Evolutionary conservation across 129 eudicot genomes (phyloP), one percentile per base, ranked within the genome.

Genomic region (Arctium lappa): DNA sequence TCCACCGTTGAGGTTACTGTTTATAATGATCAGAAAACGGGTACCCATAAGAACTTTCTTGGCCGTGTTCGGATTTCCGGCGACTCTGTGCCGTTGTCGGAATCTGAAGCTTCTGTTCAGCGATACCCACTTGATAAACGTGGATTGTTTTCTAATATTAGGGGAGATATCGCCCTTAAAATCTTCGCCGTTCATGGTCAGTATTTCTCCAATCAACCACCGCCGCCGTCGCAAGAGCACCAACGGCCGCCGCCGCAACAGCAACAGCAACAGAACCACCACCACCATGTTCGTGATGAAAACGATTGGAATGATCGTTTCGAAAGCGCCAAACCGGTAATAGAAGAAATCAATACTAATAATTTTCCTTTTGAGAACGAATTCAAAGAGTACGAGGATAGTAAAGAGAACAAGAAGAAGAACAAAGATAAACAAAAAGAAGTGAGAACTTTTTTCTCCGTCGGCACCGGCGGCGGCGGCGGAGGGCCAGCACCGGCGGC

Each of bases 101-200:
- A 87, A 63, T 75, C 84, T 16, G 91, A 90, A 44, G 88, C 93
- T 27, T 9, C 73, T 8, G 86, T 89, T 12, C 96, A 92, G 71
- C 62, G 94, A 16, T 94, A 93, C 87, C 97, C 97, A 7, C 92
- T 92, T 8, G 97, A 93, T 62, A 95, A 95, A 79, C 88, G 98
- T 22, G 97, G 98, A 2, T 11, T 91, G 76, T 95, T 95, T 84
- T 92, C 97, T 8, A 85, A 91, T 85, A 89, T 93, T 33, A 91
- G 87, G 6, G 98, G 98, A 0, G 97, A 95, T 76, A 91, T 95
- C 8, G 90, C 97, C 1, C 89, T 93, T 34, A 91, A 60, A 77
- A 56, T 95, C 12, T 86, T 84, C 71, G 69, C 81, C 0, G 80
- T 76, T 36, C 39, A 78, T 29, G 89, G 88, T 56, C 85, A 42